Base-by-base conservation (phyloP, 768 basidiomycete genomes). In the Tulasnella calospora region DNA sequence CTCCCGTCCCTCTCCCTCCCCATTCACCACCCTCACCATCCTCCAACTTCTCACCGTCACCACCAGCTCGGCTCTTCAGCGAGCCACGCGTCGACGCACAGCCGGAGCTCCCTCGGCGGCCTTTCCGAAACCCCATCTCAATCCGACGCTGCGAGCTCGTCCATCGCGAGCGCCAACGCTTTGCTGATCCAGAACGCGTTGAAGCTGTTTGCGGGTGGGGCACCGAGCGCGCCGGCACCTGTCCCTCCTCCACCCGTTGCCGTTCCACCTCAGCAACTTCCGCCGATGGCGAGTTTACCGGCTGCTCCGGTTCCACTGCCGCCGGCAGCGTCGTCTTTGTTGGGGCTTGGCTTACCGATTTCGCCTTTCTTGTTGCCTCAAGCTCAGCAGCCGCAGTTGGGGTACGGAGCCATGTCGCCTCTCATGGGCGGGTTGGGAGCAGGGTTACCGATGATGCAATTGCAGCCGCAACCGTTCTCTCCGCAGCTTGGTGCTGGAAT, bases 41-140 rank as follows among this genome's bases (percentile, higher is more conserved):
- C n/a, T n/a, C n/a, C n/a, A n/a, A n/a, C 9, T 21, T 21, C 23
- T n/a, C 23, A 3, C 12, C 57, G 4, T 10, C 57, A 27, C 57
- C 57, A 61, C 12, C 57, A 61, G 57, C 57, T 61, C 17, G 57
- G 23, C 23, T 19, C 57, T 3, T 30, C 57, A 27, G 57, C 57
- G 17, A 61, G 57, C 57, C 57, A 61, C 57, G 57, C n/a, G n/a
- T 61, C 57, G 57, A 61, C 57, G 57, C 57, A 61, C 23, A 61
- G 57, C n/a, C 57, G 57, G 23, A 61, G 46, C 13, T 46, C 46
- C 13, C 46, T 46, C 46, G 46, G 46, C 57, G 57, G 27, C 21
- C 12, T n/a, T 3, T 61, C 57, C 57, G 57, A 61, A 3, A 61
- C 57, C 57, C 57, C 9, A 3, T 30, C 57, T 61, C 57, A 61